phyloP scores from a whole-genome alignment of 2,329 filamentous ascomycete species.

The Gnomoniopsis smithogilvyi region DNA sequence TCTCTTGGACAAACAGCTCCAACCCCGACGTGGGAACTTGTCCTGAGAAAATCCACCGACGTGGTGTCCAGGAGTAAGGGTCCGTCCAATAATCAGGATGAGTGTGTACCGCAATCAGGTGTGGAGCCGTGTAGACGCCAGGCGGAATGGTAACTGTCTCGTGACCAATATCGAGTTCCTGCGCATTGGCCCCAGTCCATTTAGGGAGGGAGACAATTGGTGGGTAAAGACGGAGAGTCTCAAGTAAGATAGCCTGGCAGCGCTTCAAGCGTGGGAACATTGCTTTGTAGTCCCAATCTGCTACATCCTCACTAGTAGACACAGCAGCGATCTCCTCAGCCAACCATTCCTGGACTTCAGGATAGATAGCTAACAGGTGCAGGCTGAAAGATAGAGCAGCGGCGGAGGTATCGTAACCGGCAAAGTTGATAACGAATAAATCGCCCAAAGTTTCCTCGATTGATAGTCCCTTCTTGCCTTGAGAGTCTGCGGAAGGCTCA shows the following conservation, averaged over 20 bases:
- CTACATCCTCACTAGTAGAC: neutral
- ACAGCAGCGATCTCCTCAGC: constrained; percentile 22
- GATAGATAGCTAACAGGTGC: constrained; percentile 36
- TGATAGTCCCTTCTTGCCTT: constrained; percentile 19
- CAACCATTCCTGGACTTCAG: constrained; percentile 28
- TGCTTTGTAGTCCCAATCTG: neutral
- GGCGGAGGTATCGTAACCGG: constrained; percentile 28
- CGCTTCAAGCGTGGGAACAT: constrained; percentile 3
- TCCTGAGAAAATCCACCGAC: constrained; percentile 18
- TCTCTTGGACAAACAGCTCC: neutral
- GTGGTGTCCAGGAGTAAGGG: constrained; percentile 12
- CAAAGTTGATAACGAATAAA: constrained; percentile 28
- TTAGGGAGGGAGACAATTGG: constrained; percentile 6
- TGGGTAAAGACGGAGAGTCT: constrained; percentile 5
- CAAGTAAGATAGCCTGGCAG: constrained; percentile 7
- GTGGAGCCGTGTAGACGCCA: neutral
- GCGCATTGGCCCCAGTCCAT: neutral
- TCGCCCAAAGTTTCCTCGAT: constrained; percentile 25
- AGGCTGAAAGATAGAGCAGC: constrained; percentile 38
- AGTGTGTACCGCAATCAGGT: constrained; percentile 16
- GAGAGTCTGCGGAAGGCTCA: neutral
- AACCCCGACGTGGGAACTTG: too few species aligned
- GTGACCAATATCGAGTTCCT: too few species aligned
- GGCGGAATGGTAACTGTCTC: constrained; percentile 1
- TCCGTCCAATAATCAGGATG: constrained; percentile 17